These are phyloP conservation scores for Mucor racemosus DNA, from an alignment of 371 early-diverging fungal genomes.

Conservation along the genomic window DNA sequence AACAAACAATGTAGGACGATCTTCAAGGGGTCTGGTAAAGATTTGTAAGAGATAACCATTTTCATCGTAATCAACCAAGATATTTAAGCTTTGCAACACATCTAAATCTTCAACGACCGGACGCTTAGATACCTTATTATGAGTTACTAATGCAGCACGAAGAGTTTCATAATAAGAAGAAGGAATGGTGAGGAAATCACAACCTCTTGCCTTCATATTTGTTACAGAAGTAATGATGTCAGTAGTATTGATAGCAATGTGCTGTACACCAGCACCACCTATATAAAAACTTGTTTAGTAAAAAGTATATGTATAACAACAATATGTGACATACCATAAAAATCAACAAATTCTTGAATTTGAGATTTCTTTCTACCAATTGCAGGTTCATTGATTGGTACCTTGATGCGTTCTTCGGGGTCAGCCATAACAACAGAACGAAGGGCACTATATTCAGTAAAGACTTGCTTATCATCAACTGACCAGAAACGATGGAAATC, in stretches of 20 bases:
- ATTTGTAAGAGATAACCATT: constrained; percentile 95
- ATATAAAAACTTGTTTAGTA: too few species aligned
- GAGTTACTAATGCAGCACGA: constrained; percentile 64
- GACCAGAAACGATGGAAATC: constrained; percentile 99
- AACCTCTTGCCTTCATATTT: constrained; percentile 84
- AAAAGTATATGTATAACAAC: too few species aligned
- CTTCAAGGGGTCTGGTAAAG: constrained; percentile 92
- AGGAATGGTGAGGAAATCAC: constrained; percentile 91
- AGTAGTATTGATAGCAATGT: constrained; percentile 90
- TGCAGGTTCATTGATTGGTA: constrained; percentile 99
- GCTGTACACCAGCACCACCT: constrained; percentile 94
- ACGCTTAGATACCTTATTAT: constrained; percentile 61
- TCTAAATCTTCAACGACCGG: constrained; percentile 86
- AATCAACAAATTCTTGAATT: constrained; percentile 97
- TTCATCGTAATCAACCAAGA: constrained; percentile 96
- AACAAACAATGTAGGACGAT: constrained; percentile 95
- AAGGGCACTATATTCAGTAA: constrained; percentile 93
- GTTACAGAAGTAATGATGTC: constrained; percentile 86
- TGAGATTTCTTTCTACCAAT: constrained; percentile 92
- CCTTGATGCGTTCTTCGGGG: constrained; percentile 89
- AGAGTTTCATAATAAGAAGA: constrained; percentile 89
- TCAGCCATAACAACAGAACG: constrained; percentile 97
- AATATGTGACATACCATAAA: too few species aligned
- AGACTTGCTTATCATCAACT: constrained; percentile 96
- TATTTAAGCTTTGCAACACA: constrained; percentile 80